Evolutionary conservation across 495 filamentous ascomycete species (phyloP), one percentile per base, ranked within the genome.

Genomic region (Hypoxylon cercidicola): DNA sequence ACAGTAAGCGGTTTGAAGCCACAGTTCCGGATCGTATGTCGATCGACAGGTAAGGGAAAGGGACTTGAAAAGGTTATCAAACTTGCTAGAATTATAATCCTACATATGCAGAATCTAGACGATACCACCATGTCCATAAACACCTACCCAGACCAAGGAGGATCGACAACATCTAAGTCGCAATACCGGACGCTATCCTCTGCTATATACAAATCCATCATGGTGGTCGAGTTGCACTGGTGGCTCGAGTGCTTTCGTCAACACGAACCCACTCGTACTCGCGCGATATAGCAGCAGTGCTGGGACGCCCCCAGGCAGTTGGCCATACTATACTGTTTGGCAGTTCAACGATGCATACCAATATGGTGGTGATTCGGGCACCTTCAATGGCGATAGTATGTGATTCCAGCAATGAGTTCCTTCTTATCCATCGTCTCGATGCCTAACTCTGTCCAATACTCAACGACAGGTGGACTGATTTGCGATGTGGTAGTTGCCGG

Each of bases 221-320:
- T 89, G 87, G 87, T 89, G 88, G 87, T 73, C 64, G 12, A 76
- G 76, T 28, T 90, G 87, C 68, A 88, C 87, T 1, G 86, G 86
- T 1, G 81, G 84, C 66, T 84, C 78, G 28, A 72, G 65, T 4
- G 79, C 76, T 1, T 90, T 89, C 60, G 64, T 70, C 32, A 47
- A 63, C 12, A 85, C 76, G 4, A 82, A 83, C 66, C 84, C 85
- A 10, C 72, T 90, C 3, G 83, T 85, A n/a, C 63, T 90, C 60
- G 87, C 87, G 11, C 72, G 79, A 12, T 89, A 85, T 60, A 68
- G 55, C 19, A 80, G 73, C 58, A 71, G 74, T 0, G 68, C 81
- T 0, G 85, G 86, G 10, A 79, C 79, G 0, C 75, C 87, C 13
- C 87, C 86, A 3, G 84, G 80, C 5, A 82, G 86, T 15, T 89